A percentile compares a stretch with the other conserved stretches of the same genome.
These are phyloP conservation scores for Didymella pomorum DNA, from an alignment of 2,329 filamentous ascomycete species.

Conservation along the genomic window DNA sequence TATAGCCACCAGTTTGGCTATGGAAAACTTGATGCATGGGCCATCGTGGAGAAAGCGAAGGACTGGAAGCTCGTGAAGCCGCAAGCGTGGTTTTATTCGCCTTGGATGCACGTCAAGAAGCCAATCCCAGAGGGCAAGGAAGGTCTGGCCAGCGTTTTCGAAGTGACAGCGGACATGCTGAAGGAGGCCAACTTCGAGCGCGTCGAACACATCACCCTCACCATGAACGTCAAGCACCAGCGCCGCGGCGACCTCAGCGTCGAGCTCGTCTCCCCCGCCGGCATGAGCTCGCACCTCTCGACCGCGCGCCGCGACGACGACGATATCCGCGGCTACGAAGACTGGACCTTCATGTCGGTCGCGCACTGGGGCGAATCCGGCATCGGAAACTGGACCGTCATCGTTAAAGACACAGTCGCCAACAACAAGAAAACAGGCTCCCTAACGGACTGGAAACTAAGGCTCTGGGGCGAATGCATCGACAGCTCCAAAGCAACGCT, in stretches of 20 bases:
- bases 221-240: slow-evolving; percentile 92
- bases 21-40: slow-evolving; percentile 90
- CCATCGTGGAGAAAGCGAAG: slow-evolving; percentile 84
- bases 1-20: slow-evolving; percentile 97
- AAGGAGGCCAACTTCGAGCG: slow-evolving; percentile 82
- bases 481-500: slow-evolving; percentile 75
- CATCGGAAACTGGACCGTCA: slow-evolving; percentile 86
- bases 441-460: slow-evolving; percentile 91
- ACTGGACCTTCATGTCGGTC: slow-evolving; percentile 99
- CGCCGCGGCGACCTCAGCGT: slow-evolving; percentile 91
- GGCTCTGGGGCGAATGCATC: slow-evolving; percentile 89
- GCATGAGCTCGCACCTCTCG: slow-evolving; percentile 83
- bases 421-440: slow-evolving; percentile 79
- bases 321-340: slow-evolving; percentile 74
- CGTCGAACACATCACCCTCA: slow-evolving; percentile 93
- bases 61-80: slow-evolving; percentile 89
- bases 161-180: slow-evolving; percentile 82
- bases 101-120: slow-evolving; percentile 90
- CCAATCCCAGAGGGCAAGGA: slow-evolving; percentile 83
- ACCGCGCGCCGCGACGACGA: slow-evolving; percentile 75
- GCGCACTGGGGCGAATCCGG: slow-evolving; percentile 95
- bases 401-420: slow-evolving; percentile 79
- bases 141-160: slow-evolving; percentile 80
- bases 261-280: slow-evolving; percentile 84
- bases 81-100: slow-evolving; percentile 92